Evolutionary conservation across 148 eudicot genomes (phyloP), one percentile per base, ranked within the genome.

Genomic region (Chenopodium berlandieri): DNA sequence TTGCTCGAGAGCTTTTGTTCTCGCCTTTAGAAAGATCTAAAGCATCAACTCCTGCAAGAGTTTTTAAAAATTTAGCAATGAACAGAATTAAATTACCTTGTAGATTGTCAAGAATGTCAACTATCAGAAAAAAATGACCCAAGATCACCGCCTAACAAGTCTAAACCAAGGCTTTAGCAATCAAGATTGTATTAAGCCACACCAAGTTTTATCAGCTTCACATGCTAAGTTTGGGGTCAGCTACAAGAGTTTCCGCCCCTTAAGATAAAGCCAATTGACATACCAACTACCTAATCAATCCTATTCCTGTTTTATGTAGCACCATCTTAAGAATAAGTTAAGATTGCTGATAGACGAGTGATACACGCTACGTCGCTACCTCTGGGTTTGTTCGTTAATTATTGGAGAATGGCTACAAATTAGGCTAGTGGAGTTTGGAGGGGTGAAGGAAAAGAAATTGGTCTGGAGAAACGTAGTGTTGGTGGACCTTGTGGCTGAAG

Each of bases 1-100:
- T 90, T 79, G 92, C 83, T 79, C 91, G 91, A 77, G 98, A 94
- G 82, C 82, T 87, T 86, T 83, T 92, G 78, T 89, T 90, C 82
- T 89, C 92, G 22, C 81, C 86, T 80, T 87, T 79, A 71, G 87
- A 79, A 86, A 86, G 88, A 82, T 85, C 86, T 64, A 58, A 71
- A 31, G 69, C 47, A 71, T 88, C 86, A 80, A 65, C 81, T 80
- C 87, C 99, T 87, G 85, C 83, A 85, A 50, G 73, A 75, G 0
- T 40, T 40, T 40, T 5, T n/a, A 32, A 37, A 77, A 37, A 70
- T 3, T 30, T 46, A 69, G 60, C 25, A 75, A 67, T 67, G 71
- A 78, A 56, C 50, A n/a, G 14, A 32, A 56, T 31, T 31, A 63
- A 79, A 22, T 73, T 20, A 23, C 48, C 20, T 17, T 56, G 5